These are phyloP conservation scores for Phytophthora niederhauseri DNA, from an alignment of 352 stramenopile species.

Conservation along the genomic window DNA sequence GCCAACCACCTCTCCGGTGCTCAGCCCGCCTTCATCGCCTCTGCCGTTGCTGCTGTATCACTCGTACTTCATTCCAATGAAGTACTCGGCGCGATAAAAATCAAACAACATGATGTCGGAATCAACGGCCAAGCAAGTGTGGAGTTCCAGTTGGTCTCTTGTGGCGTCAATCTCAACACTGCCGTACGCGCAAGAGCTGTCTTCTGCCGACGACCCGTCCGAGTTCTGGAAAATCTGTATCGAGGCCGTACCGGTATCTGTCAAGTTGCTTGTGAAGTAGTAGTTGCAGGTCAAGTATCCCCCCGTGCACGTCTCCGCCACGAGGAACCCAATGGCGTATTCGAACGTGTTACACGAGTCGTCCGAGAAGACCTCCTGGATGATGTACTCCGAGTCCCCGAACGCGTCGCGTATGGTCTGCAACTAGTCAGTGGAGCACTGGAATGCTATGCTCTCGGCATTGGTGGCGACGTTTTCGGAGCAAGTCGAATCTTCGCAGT, in stretches of 20 bases:
- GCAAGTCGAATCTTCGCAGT: background rate
- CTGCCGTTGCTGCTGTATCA: background rate
- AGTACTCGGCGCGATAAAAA: background rate
- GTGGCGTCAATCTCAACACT: background rate
- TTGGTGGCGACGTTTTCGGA: background rate
- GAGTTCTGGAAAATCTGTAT: background rate
- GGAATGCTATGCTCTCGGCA: background rate
- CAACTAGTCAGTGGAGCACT: constrained; percentile 18
- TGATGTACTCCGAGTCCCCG: constrained; percentile 21
- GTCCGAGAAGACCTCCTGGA: constrained; percentile 16
- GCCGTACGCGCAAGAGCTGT: background rate
- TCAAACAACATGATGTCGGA: background rate
- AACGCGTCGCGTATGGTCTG: constrained; percentile 19
- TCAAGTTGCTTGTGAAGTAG: constrained; percentile 9
- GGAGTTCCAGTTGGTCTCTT: background rate
- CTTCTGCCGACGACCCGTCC: background rate
- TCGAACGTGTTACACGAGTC: constrained; percentile 15
- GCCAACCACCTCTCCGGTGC: background rate
- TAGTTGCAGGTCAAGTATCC: constrained; percentile 13
- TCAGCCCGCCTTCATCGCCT: background rate
- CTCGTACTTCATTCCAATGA: background rate
- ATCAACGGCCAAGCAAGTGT: background rate
- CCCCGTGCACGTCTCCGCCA: constrained; percentile 12
- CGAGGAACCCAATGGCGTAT: constrained; percentile 16
- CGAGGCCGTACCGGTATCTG: background rate